Evolutionary conservation across 106 monocot genomes (phyloP), one percentile per base, ranked within the genome.

Genomic region (Acorus gramineus): DNA sequence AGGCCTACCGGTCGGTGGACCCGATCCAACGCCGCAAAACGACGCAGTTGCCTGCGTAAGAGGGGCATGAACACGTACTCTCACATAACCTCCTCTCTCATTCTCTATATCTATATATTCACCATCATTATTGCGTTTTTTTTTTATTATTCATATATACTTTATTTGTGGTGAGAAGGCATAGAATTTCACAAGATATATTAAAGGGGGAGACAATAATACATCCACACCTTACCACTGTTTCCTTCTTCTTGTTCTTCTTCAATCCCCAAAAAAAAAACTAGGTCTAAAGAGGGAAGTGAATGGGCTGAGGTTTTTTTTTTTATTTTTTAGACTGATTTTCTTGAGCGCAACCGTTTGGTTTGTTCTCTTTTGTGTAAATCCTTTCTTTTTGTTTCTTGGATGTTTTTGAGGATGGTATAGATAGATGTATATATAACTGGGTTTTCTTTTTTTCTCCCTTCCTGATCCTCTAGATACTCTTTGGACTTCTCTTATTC

Each of bases 281-380:
- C 28, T 28, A 28, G 28, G 28, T 28, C 28, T 28, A 28, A 28
- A 28, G 0, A 28, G 28, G 28, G 28, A 28, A 28, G 28, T 0
- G 28, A 28, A 28, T 28, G 28, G 28, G 28, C 28, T 28, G 28
- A 28, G 28, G 28, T 50, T 4, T 5, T 60, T 45, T 11, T 69
- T 43, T 53, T 42, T 8, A 51, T 50, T 11, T 63, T 49, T 50
- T 50, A 6, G 52, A 45, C 76, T 61, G 72, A 46, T 59, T 71
- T 67, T 66, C 66, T 74, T 78, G 86, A 73, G 73, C 77, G 83
- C 71, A 83, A 86, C 78, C 76, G 77, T 73, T 90, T 78, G 90
- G 86, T 92, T 73, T 69, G 73, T 67, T 84, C 82, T 84, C 78
- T 28, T 28, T 28, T 28, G 28, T 28, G 28, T 28, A 28, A 28